Evolutionary conservation across 2,329 filamentous ascomycete genomes (phyloP), one percentile per base, ranked within the genome.

Genomic region (Alternaria incomplexa): DNA sequence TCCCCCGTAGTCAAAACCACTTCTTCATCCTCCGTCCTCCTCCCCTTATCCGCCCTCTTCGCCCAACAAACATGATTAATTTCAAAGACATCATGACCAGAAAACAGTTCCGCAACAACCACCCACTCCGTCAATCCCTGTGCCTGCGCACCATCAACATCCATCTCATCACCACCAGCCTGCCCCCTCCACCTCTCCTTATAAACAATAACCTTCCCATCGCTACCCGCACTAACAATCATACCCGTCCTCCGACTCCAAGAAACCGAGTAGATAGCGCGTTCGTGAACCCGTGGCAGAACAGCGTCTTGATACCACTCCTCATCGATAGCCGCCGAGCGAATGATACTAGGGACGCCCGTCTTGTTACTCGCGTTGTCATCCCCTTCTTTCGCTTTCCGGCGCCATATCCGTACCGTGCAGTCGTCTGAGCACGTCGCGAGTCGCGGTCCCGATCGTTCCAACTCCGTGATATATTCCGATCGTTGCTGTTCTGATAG

Each of bases 31-130:
- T 87, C 85, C n/a, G 61, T 85, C 65, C 81, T 84, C 75, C 85
- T 85, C 1, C 83, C 90, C 53, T 85, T 84, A 77, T 97, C 93
- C 61, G 88, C 91, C 61, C 94, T 86, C 71, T 86, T 88, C 68
- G 93, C 93, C 96, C 96, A 99, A 2, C 88, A 89, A 52, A 96
- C 87, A 79, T 97, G 93, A 74, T 99, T 99, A 67, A 98, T 86
- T 81, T 99, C 96, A 75, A 95, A 97, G 3, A 96, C 92, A 1
- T 93, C 94, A 78, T 99, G 96, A 3, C 90, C 92, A 32, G 90
- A 90, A 51, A 90, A 85, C 1, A 91, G 76, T n/a, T 87, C 86
- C 0, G 89, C 88, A 15, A 97, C 75, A 4, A 95, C 80, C 7
- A 85, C 84, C 96, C 96, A 98, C 63, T 87, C 85, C 1, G 86